Evolutionary conservation across 1,284 basidiomycete species (phyloP).

Genomic region (Moesziomyces antarcticus): DNA sequence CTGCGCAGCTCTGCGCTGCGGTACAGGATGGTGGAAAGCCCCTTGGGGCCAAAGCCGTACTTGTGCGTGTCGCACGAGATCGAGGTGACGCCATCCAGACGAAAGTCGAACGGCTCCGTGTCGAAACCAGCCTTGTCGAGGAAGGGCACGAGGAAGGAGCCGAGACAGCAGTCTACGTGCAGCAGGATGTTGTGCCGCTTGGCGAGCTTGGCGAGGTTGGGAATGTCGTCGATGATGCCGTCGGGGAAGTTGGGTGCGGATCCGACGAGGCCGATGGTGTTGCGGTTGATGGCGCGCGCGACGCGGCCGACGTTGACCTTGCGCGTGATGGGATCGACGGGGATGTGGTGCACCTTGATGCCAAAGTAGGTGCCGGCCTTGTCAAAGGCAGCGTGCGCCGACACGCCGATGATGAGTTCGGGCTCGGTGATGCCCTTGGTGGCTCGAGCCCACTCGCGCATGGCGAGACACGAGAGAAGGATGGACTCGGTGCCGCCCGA

Average conservation of each 20-base stretch:
- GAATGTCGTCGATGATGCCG: slow-evolving; percentile 79
- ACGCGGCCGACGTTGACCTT: slow-evolving; percentile 82
- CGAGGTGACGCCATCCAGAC: slow-evolving; percentile 63
- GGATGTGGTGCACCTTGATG: slow-evolving; percentile 90
- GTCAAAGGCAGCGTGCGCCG: slow-evolving; percentile 94
- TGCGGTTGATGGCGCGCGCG: slow-evolving; percentile 71
- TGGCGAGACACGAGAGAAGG: slow-evolving; percentile 90
- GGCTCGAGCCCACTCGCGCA: slow-evolving; percentile 88
- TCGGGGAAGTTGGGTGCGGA: slow-evolving; percentile 79
- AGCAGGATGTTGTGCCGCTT: slow-evolving; percentile 81
- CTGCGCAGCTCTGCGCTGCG: slow-evolving; percentile 52
- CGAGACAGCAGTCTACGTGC: slow-evolving; percentile 75
- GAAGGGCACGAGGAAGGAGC: slow-evolving; percentile 69
- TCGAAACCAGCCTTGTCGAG: slow-evolving; percentile 61
- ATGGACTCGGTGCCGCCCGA: slow-evolving; percentile 97
- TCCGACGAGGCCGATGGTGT: slow-evolving; percentile 79
- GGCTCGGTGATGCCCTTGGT: slow-evolving; percentile 89
- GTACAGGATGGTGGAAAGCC: slow-evolving; percentile 63
- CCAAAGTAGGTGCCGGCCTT: slow-evolving; percentile 90
- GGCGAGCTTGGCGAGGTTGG: slow-evolving; percentile 81
- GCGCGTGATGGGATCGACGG: slow-evolving; percentile 83
- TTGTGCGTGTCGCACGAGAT: slow-evolving; percentile 68
- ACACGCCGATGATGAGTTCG: slow-evolving; percentile 89
- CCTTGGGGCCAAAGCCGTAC: slow-evolving; percentile 67
- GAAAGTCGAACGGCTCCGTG: slow-evolving; percentile 65